phyloP scores from a whole-genome alignment of 169 alveolate genomes.

The Plasmodium yoelii region DNA sequence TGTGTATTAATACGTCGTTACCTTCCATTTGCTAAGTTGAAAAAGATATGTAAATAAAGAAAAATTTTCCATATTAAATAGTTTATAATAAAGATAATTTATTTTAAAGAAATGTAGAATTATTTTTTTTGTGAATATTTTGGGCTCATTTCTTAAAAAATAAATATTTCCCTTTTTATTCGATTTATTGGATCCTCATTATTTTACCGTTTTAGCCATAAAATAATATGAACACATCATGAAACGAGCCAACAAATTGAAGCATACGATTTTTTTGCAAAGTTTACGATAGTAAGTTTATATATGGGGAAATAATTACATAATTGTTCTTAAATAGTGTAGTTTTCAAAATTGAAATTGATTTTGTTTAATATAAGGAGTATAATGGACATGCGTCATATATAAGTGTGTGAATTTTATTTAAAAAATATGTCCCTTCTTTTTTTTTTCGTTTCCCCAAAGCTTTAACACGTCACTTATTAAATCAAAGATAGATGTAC shows the following conservation, averaged over 20 bases:
- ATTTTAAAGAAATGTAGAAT: conserved; percentile 15
- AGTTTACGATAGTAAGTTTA: conserved; percentile 13
- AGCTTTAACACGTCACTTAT: conserved; percentile 74
- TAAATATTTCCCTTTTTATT: not conserved
- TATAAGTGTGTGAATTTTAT: not conserved
- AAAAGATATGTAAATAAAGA: not conserved
- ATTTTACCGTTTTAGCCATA: not conserved
- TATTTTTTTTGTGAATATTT: conserved; percentile 5
- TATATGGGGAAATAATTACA: not conserved
- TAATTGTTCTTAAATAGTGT: not conserved
- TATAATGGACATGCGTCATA: too few relatives aligned
- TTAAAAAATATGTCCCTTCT: not conserved
- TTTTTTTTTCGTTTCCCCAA: not conserved
- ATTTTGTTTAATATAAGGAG: too few relatives aligned
- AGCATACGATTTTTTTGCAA: not conserved
- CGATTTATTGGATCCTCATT: not conserved
- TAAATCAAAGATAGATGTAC: conserved; percentile 65
- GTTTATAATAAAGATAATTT: not conserved
- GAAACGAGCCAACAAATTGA: not conserved
- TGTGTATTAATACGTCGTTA: conserved; percentile 11
- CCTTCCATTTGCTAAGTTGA: not conserved
- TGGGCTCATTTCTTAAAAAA: not conserved
- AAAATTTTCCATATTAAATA: not conserved
- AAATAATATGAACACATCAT: not conserved
- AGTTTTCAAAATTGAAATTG: not conserved